Percentiles rank a stretch among this genome's conserved stretches.
phyloP scores from a whole-genome alignment of 2,329 filamentous ascomycete species.

The Diaporthe caulivora region DNA sequence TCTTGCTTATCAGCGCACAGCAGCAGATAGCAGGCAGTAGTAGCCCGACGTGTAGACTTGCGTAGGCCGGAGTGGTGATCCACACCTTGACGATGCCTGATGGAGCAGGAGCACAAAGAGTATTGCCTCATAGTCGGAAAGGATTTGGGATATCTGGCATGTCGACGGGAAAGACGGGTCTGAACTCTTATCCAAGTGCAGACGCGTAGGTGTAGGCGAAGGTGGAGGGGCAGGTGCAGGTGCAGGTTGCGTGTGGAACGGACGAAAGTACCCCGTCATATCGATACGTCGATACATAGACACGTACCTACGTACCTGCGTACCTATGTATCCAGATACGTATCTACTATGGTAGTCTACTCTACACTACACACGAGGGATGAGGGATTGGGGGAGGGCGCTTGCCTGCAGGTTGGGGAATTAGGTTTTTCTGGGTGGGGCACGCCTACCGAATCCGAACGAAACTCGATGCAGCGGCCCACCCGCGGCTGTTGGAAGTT shows the following conservation, averaged over 20 bases:
- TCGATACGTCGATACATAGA: no score
- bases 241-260: background rate
- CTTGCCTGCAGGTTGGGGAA: constrained; percentile 21
- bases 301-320: no score
- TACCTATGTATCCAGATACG: no score
- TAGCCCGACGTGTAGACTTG: background rate
- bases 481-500: constrained; percentile 27
- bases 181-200: background rate
- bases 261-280: no score
- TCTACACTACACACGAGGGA: constrained; percentile 16
- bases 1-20: constrained; percentile 21
- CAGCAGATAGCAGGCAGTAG: background rate
- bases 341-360: no score
- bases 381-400: background rate
- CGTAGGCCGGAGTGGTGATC: background rate
- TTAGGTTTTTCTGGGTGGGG: constrained; percentile 28
- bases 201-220: background rate
- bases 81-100: background rate
- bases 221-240: background rate
- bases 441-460: constrained; percentile 1
- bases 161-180: background rate
- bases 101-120: constrained; percentile 6
- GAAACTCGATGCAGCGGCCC: constrained; percentile 4
- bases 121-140: background rate
- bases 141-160: background rate